phyloP scores from a whole-genome alignment of 2,329 filamentous ascomycete species.

The Xylariomycetidae sp. region DNA sequence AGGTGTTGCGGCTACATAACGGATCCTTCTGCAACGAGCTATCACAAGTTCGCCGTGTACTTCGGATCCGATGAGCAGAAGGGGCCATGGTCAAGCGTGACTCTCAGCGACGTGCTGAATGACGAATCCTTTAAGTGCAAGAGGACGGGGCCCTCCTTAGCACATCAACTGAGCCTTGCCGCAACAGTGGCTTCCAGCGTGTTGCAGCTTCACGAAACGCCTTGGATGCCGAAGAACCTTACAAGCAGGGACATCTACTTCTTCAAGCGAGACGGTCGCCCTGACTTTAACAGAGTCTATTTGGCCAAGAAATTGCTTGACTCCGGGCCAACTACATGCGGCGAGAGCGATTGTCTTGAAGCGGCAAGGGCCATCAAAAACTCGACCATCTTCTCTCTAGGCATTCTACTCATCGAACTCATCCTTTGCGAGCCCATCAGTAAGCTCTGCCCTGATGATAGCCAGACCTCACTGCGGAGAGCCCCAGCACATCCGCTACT shows the following conservation, averaged over 20 bases:
- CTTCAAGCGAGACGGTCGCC: conserved; percentile 5
- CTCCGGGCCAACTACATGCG: too few relatives aligned
- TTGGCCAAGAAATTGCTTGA: conserved; percentile 6
- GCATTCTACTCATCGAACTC: conserved; percentile 9
- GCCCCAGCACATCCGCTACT: too few relatives aligned
- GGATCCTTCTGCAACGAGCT: conserved; percentile 4
- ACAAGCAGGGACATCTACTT: conserved; percentile 13
- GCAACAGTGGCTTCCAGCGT: conserved; percentile 15
- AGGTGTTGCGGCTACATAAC: conserved; percentile 7
- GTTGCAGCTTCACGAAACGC: conserved; percentile 17
- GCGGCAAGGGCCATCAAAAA: too few relatives aligned
- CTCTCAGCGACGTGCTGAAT: conserved; percentile 4
- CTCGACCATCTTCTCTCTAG: conserved; percentile 6
- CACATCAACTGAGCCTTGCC: conserved; percentile 14
- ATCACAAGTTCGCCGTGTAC: conserved; percentile 6
- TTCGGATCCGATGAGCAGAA: conserved; percentile 3
- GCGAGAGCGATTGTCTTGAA: too few relatives aligned
- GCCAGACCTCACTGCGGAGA: too few relatives aligned
- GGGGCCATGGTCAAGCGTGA: conserved; percentile 1
- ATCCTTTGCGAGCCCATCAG: conserved; percentile 11
- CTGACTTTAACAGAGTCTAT: conserved; percentile 10
- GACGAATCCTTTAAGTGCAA: too few relatives aligned
- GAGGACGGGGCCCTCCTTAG: conserved; percentile 4
- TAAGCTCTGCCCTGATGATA: conserved; percentile 9
- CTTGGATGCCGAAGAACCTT: conserved; percentile 13